These are phyloP conservation scores for Candida coquimbonensis DNA, from an alignment of 805 yeast species.

Conservation along the genomic window DNA sequence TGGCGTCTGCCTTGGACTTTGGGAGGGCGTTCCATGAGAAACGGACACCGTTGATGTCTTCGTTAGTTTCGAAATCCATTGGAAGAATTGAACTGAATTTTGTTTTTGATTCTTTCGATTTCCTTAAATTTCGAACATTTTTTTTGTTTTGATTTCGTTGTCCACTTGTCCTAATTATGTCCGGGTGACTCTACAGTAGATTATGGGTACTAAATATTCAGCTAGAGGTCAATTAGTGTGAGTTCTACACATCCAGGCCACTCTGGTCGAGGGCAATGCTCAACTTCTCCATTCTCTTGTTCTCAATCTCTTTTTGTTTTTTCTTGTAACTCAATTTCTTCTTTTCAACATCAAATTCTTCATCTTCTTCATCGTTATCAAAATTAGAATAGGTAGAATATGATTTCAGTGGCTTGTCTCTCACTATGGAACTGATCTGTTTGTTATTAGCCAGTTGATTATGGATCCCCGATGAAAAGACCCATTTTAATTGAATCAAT, in stretches of 20 bases:
- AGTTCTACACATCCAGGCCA: conserved; percentile 8
- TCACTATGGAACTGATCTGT: conserved; percentile 13
- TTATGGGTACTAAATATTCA: no score
- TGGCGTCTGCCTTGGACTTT: conserved; percentile 79
- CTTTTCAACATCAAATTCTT: conserved; percentile 3
- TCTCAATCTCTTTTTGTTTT: conserved; percentile 17
- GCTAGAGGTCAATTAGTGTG: no score
- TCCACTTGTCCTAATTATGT: conserved; percentile 6
- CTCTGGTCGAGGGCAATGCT: conserved; percentile 14
- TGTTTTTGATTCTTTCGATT: neutral
- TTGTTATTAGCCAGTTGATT: conserved; percentile 21
- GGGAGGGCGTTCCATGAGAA: conserved; percentile 85
- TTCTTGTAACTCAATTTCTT: conserved; percentile 13
- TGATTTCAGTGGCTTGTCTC: conserved; percentile 13
- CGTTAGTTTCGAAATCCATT: conserved; percentile 49
- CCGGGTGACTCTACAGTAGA: conserved; percentile 2
- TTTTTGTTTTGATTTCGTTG: conserved; percentile 1
- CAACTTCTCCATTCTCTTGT: conserved; percentile 17
- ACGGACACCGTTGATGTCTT: conserved; percentile 69
- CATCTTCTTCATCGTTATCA: conserved; percentile 10
- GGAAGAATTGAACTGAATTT: neutral
- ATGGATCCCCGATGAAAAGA: conserved; percentile 19
- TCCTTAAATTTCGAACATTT: neutral
- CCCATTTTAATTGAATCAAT: conserved; percentile 22
- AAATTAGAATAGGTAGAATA: conserved; percentile 8